Evolutionary conservation across 345 rosid species (phyloP).

Genomic region (Gossypium mustelinum): DNA sequence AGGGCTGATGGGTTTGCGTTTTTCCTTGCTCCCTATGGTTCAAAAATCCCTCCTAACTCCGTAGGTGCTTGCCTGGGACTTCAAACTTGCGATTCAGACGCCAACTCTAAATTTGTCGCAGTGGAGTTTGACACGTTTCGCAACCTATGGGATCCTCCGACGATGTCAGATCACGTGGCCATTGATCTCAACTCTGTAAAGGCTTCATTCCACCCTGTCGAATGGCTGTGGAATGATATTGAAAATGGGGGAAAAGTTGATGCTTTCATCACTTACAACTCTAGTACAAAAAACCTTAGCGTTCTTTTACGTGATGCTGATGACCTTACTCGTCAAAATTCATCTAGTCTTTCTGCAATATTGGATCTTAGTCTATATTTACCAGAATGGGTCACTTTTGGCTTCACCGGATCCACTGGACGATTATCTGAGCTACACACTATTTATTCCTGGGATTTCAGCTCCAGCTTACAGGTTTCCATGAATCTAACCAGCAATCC

Average conservation of each 20-base stretch:
- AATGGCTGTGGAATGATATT: neutral
- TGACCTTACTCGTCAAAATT: conserved; percentile 13
- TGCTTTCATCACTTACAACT: conserved; percentile 33
- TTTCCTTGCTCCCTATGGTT: conserved; percentile 32
- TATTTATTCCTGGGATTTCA: conserved; percentile 39
- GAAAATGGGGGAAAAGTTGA: neutral
- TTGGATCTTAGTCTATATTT: conserved; percentile 37
- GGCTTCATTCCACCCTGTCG: neutral
- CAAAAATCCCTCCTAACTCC: conserved; percentile 26
- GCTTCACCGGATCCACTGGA: conserved; percentile 43
- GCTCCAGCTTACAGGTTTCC: neutral
- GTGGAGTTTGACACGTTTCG: conserved; percentile 36
- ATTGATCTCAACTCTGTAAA: conserved; percentile 31
- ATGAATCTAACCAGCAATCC: neutral
- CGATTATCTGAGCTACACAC: neutral
- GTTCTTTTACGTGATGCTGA: conserved; percentile 31
- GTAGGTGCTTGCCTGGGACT: conserved; percentile 35
- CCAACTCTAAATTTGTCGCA: conserved; percentile 21
- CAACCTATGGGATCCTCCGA: conserved; percentile 19
- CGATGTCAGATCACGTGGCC: conserved; percentile 29
- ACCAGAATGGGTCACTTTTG: conserved; percentile 40
- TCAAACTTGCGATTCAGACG: neutral
- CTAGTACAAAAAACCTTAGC: conserved; percentile 34
- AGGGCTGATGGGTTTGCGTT: conserved; percentile 29
- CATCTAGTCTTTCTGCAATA: conserved; percentile 26